These are phyloP conservation scores for Plasmodium falciparum DNA, from an alignment of 169 alveolate genomes.

Conservation along the genomic window DNA sequence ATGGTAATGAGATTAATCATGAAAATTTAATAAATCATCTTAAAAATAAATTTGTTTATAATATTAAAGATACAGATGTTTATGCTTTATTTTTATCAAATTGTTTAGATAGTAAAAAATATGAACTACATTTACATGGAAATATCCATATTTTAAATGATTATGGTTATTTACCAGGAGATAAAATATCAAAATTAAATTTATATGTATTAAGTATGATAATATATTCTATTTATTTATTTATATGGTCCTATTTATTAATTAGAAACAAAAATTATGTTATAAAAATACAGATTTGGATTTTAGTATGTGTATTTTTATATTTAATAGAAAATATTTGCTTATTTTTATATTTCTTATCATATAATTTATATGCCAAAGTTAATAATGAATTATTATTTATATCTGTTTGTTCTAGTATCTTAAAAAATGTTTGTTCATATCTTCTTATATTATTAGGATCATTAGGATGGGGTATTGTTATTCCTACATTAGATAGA, in stretches of 20 bases:
- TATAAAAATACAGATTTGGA: constrained; percentile 75
- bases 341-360: constrained; percentile 53
- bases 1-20: constrained; percentile 47
- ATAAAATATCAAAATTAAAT: constrained; percentile 71
- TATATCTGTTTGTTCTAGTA: constrained; percentile 59
- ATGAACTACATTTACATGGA: constrained; percentile 73
- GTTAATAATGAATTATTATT: constrained; percentile 55
- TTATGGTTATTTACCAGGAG: constrained; percentile 78
- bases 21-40: constrained; percentile 33
- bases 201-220: constrained; percentile 58
- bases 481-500: constrained; percentile 71
- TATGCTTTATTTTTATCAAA: constrained; percentile 76
- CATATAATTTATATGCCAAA: constrained; percentile 53
- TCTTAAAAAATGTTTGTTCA: constrained; percentile 73
- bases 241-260: constrained; percentile 56
- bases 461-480: constrained; percentile 77
- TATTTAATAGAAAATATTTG: constrained; percentile 60
- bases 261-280: constrained; percentile 39
- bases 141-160: constrained; percentile 75
- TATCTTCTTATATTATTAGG: constrained; percentile 75
- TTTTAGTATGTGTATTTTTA: constrained; percentile 59
- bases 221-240: constrained; percentile 33
- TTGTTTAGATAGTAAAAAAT: constrained; percentile 65
- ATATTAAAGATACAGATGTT: constrained; percentile 51
- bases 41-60: constrained; percentile 16